These are phyloP conservation scores for Rhizopus delemar DNA, from an alignment of 371 early-diverging fungal genomes.

Conservation along the genomic window DNA sequence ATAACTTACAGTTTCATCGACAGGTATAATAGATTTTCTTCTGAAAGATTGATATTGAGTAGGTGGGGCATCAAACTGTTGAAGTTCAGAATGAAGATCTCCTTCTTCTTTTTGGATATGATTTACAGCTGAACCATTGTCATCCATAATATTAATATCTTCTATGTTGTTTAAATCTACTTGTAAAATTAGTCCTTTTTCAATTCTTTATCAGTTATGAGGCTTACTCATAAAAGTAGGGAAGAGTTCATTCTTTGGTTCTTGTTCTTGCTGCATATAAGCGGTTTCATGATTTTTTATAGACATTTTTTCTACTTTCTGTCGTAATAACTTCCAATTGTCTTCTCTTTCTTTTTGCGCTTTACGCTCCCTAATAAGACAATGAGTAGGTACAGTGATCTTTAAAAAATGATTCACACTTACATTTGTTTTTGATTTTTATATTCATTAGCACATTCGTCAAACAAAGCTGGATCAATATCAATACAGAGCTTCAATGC, in stretches of 20 bases:
- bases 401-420: conserved; percentile 14
- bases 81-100: conserved; percentile 41
- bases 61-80: conserved; percentile 68
- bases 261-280: not conserved
- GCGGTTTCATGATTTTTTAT: not conserved
- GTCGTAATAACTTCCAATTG: conserved; percentile 61
- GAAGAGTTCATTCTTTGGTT: not conserved
- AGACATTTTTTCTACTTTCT: conserved; percentile 22
- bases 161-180: conserved; percentile 2
- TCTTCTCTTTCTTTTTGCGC: conserved; percentile 81
- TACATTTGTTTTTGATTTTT: conserved; percentile 79
- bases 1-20: conserved; percentile 74
- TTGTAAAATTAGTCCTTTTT: no score
- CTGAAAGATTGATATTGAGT: conserved; percentile 70
- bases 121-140: conserved; percentile 17
- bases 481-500: conserved; percentile 94
- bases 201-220: no score
- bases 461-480: conserved; percentile 89
- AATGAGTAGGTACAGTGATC: not conserved
- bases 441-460: conserved; percentile 84
- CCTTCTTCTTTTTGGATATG: conserved; percentile 13
- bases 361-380: conserved; percentile 66
- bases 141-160: conserved; percentile 17
- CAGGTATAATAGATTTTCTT: conserved; percentile 87
- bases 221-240: not conserved